phyloP scores from a whole-genome alignment of 495 filamentous ascomycete species.

The Penicillium antarcticum region DNA sequence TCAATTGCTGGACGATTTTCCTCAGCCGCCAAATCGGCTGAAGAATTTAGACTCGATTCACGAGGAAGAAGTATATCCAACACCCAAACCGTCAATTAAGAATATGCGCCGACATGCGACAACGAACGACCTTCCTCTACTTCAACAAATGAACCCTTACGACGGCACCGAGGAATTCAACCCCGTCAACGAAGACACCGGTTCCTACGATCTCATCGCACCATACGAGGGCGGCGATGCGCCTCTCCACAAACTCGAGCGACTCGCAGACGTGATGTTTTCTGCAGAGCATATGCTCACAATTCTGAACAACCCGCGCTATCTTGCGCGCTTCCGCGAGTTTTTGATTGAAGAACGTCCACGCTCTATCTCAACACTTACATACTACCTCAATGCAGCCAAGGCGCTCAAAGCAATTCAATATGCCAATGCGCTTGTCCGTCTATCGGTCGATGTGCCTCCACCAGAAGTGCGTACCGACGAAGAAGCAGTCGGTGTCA shows the following conservation, averaged over 20 bases:
- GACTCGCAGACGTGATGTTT: conserved; percentile 60
- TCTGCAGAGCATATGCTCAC: conserved; percentile 59
- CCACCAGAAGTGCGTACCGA: conserved; percentile 43
- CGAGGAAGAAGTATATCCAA: conserved; percentile 20
- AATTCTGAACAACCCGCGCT: conserved; percentile 60
- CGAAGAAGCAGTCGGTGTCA: conserved; percentile 38
- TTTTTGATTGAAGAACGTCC: conserved; percentile 70
- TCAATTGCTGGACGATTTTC: conserved; percentile 24
- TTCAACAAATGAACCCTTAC: conserved; percentile 25
- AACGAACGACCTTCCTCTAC: conserved; percentile 20
- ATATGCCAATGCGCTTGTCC: conserved; percentile 65
- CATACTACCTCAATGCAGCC: conserved; percentile 60
- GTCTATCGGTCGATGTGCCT: conserved; percentile 26
- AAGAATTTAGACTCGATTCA: conserved; percentile 18
- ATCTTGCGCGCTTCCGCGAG: conserved; percentile 59
- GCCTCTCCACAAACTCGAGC: conserved; percentile 50
- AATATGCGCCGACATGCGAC: conserved; percentile 23
- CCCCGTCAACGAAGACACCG: conserved; percentile 24
- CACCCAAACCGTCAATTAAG: conserved; percentile 17
- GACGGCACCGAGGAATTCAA: conserved; percentile 25
- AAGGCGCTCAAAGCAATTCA: conserved; percentile 67
- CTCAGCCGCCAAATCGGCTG: conserved; percentile 13
- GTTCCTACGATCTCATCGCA: conserved; percentile 31
- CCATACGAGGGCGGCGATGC: conserved; percentile 23
- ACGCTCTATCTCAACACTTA: conserved; percentile 64